A percentile compares a stretch with the other conserved stretches of the same genome.
These are phyloP conservation scores for Globisporangium ultimum DNA, from an alignment of 352 stramenopile genomes.

Conservation along the genomic window DNA sequence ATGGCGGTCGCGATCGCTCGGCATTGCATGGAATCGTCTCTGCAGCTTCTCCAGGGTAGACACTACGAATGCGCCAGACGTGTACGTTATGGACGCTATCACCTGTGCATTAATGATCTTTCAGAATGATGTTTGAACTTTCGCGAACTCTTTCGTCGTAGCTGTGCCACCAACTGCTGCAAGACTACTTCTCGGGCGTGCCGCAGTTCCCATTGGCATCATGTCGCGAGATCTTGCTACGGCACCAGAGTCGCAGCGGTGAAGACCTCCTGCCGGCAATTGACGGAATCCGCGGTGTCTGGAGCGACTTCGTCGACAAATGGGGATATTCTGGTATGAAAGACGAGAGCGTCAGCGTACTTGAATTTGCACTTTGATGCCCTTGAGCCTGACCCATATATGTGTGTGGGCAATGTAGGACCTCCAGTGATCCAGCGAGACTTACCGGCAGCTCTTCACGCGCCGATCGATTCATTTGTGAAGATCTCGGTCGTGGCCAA, in stretches of 20 bases:
- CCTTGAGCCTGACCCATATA: too few species aligned
- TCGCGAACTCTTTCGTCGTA: conserved; percentile 9
- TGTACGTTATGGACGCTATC: conserved; percentile 18
- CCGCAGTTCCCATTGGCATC: conserved; percentile 52
- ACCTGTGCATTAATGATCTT: neutral
- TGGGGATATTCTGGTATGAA: conserved; percentile 58
- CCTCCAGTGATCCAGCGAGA: conserved; percentile 44
- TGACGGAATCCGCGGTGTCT: conserved; percentile 28
- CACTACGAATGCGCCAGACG: conserved; percentile 55
- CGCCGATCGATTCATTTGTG: conserved; percentile 47
- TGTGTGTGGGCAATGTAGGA: conserved; percentile 10
- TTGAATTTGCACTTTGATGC: neutral
- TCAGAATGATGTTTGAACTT: neutral
- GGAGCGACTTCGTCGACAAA: conserved; percentile 48
- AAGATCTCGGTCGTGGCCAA: conserved; percentile 45
- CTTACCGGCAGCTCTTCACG: conserved; percentile 27
- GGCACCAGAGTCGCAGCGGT: neutral
- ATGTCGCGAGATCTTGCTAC: conserved; percentile 26
- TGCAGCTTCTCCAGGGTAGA: conserved; percentile 25
- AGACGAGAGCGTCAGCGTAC: neutral
- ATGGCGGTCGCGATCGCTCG: conserved; percentile 50
- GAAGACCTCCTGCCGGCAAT: conserved; percentile 17
- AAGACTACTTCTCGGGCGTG: conserved; percentile 57
- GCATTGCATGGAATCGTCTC: conserved; percentile 17
- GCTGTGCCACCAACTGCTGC: conserved; percentile 40